Base-by-base conservation (phyloP, 139 green algal genomes). In the Tetradesmus lagerheimii region DNA sequence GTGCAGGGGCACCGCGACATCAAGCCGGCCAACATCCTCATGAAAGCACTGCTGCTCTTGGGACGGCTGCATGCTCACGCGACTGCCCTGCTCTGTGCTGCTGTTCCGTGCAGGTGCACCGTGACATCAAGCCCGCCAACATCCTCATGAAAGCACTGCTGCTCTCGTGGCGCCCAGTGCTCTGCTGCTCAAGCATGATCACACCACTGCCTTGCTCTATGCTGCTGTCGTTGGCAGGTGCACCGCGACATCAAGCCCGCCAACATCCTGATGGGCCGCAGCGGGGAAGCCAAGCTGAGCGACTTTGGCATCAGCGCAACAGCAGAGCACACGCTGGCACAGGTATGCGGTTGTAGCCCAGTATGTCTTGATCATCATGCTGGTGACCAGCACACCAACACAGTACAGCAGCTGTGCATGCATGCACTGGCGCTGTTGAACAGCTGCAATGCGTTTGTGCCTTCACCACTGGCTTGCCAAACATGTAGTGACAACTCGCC, bases 271-370 rank as follows among this genome's bases (percentile, higher is more conserved):
- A 89, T 99, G 62, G 95, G 94, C 85, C 88, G 93, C 1, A 38
- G 86, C 2, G 98, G 98, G 6, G 92, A 97, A 62, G 93, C 97
- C 57, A 99, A 99, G 91, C 97, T 99, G 38, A 94, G 95, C 14
- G 98, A 99, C 93, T 99, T 99, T 96, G 98, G 98, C 57, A 99
- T 99, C 92, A 96, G 91, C 25, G 94, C 96, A 1, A 97, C 96
- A 89, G 94, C 97, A 18, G 95, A 97, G 89, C 95, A 94, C 91
- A 98, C 96, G 0, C 78, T 97, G 18, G 96, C 96, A 50, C 89
- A 94, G 93, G 94, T 95, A n/a, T n/a, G 85, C 12, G 92, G 18
- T 3, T 71, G 57, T 23, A 71, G n/a, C n/a, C n/a, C n/a, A n/a
- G n/a, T n/a, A n/a, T n/a, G n/a, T n/a, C n/a, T 71, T 71, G 57